Evolutionary conservation across 495 filamentous ascomycete genomes (phyloP).

Genomic region (Venustampulla echinocandica): DNA sequence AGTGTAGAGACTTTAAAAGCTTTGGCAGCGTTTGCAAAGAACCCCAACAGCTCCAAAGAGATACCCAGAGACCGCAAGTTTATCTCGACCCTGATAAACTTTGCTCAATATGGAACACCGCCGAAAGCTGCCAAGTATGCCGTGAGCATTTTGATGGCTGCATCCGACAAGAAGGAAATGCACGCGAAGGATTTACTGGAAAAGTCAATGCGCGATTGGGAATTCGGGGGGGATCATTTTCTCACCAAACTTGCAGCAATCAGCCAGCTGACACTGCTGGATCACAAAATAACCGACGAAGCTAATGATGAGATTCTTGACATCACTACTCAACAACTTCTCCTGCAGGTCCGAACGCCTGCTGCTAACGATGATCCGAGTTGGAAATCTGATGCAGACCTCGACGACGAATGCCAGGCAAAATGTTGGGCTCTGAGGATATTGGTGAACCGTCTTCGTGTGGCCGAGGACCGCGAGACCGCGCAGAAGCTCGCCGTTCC

Average conservation of each 20-base stretch:
- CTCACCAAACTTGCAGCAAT: slow-evolving; percentile 78
- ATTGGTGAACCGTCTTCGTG: slow-evolving; percentile 77
- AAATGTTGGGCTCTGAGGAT: slow-evolving; percentile 86
- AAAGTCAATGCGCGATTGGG: slow-evolving; percentile 65
- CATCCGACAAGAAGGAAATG: slow-evolving; percentile 74
- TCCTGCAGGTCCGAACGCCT: slow-evolving; percentile 57
- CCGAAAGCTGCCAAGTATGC: slow-evolving; percentile 86
- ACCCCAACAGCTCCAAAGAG: slow-evolving; percentile 59
- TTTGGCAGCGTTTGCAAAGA: slow-evolving; percentile 79
- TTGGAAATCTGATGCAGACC: slow-evolving; percentile 59
- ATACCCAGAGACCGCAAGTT: slow-evolving; percentile 83
- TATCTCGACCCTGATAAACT: slow-evolving; percentile 65
- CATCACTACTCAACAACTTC: slow-evolving; percentile 65
- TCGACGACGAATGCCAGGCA: slow-evolving; percentile 73
- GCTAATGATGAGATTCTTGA: slow-evolving; percentile 62
- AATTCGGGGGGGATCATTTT: slow-evolving; percentile 65
- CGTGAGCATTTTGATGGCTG: slow-evolving; percentile 77
- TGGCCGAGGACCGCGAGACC: slow-evolving; percentile 47
- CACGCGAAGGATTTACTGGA: slow-evolving; percentile 75
- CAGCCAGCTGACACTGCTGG: slow-evolving; percentile 74
- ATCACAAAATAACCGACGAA: slow-evolving; percentile 61
- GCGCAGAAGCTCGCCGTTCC: slow-evolving; percentile 56
- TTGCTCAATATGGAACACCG: slow-evolving; percentile 72
- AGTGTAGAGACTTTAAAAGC: slow-evolving; percentile 88
- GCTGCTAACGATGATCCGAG: slow-evolving; percentile 40